A percentile compares a stretch with the other conserved stretches of the same genome.
phyloP scores from a whole-genome alignment of 768 basidiomycete genomes.

The Ephemerocybe angulata region DNA sequence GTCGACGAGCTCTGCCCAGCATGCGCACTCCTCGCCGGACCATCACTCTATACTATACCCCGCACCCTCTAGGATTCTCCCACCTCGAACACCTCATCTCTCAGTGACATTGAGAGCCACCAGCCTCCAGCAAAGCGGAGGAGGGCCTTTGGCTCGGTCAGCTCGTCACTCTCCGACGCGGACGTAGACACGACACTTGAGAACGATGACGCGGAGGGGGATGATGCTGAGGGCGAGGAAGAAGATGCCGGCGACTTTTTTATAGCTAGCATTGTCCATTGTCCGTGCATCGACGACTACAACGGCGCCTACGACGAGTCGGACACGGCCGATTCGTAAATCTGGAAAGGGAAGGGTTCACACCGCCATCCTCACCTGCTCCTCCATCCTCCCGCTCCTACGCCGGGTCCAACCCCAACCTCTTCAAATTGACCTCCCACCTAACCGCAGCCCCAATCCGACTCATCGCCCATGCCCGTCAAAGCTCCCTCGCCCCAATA shows the following conservation, averaged over 20 bases:
- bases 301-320: conserved; percentile 26
- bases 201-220: conserved; percentile 47
- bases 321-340: conserved; percentile 39
- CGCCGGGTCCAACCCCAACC: conserved; percentile 57
- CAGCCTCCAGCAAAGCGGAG: conserved; percentile 48
- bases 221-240: conserved; percentile 17
- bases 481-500: conserved; percentile 76
- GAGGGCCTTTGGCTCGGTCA: conserved; percentile 47
- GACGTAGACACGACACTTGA: conserved; percentile 45
- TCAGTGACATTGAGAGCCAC: conserved; percentile 47
- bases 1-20: conserved; percentile 25
- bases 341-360: conserved; percentile 51
- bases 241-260: neutral
- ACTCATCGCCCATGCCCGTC: conserved; percentile 66
- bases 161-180: conserved; percentile 49
- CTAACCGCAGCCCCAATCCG: conserved; percentile 55
- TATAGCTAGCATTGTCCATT: neutral
- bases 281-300: conserved; percentile 11
- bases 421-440: conserved; percentile 67
- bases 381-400: conserved; percentile 45
- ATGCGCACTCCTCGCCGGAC: neutral
- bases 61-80: conserved; percentile 36
- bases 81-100: conserved; percentile 36
- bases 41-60: neutral
- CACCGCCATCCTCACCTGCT: neutral